These are phyloP conservation scores for Colletotrichum magnum DNA, from an alignment of 2,329 filamentous ascomycete genomes.

Conservation along the genomic window DNA sequence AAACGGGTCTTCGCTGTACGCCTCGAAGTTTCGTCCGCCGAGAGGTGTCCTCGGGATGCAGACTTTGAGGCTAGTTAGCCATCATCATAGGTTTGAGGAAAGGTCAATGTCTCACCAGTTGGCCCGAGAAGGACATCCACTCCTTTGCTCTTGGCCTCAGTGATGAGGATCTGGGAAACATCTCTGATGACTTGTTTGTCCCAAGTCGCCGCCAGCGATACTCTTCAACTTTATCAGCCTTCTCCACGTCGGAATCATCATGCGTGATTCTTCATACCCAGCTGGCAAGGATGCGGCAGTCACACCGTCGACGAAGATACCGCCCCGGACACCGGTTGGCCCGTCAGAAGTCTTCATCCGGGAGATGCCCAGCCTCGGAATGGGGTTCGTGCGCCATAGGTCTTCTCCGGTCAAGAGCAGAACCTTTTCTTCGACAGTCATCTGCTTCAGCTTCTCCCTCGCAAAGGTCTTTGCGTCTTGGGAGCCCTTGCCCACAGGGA, in stretches of 20 bases:
- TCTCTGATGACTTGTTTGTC: conserved; percentile 8
- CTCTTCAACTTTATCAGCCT: too few relatives aligned
- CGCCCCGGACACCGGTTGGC: conserved; percentile 6
- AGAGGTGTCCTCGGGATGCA: conserved; percentile 31
- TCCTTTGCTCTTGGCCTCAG: conserved; percentile 1
- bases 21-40: conserved; percentile 27
- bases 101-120: background rate
- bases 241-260: too few relatives aligned
- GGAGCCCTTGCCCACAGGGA: too few relatives aligned
- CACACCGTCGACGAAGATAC: conserved; percentile 6
- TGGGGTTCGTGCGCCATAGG: background rate
- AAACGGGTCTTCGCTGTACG: conserved; percentile 20
- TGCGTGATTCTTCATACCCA: too few relatives aligned
- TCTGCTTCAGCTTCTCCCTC: too few relatives aligned
- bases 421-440: background rate
- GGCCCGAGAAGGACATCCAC: conserved; percentile 19
- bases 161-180: background rate
- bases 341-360: conserved; percentile 21
- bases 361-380: conserved; percentile 2
- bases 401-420: conserved; percentile 10
- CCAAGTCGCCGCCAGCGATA: conserved; percentile 12
- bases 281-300: background rate
- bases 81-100: too few relatives aligned
- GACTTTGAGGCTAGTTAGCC: background rate
- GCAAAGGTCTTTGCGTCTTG: too few relatives aligned